These are phyloP conservation scores for Filobasidium uniguttulatum DNA, from an alignment of 1,284 basidiomycete genomes.

Conservation along the genomic window DNA sequence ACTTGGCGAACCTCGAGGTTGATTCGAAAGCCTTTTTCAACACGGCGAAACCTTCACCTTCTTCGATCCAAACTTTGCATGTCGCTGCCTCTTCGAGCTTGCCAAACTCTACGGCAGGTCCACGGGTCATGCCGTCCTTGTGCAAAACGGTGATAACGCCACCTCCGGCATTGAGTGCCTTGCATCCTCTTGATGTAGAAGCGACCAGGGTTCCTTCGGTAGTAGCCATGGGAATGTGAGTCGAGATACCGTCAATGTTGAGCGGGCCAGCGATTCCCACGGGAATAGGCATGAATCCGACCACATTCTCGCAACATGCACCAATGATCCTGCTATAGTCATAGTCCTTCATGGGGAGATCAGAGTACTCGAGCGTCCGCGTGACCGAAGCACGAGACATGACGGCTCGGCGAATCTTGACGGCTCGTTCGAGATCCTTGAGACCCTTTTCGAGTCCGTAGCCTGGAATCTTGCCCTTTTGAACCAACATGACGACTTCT, in stretches of 20 bases:
- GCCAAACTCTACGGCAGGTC: slow-evolving; percentile 94
- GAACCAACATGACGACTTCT: slow-evolving; percentile 75
- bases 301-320: slow-evolving; percentile 98
- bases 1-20: slow-evolving; percentile 76
- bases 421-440: slow-evolving; percentile 74
- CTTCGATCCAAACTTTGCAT: slow-evolving; percentile 81
- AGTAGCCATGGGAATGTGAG: slow-evolving; percentile 97
- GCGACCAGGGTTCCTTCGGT: slow-evolving; percentile 97
- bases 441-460: slow-evolving; percentile 91
- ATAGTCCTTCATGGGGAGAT: slow-evolving; percentile 72
- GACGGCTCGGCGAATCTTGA: slow-evolving; percentile 71
- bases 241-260: slow-evolving; percentile 69
- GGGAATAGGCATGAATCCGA: slow-evolving; percentile 92
- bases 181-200: slow-evolving; percentile 92
- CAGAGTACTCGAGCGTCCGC: slow-evolving; percentile 69
- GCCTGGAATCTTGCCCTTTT: slow-evolving; percentile 83
- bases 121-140: slow-evolving; percentile 94
- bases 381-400: slow-evolving; percentile 81
- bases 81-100: slow-evolving; percentile 61
- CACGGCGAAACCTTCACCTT: slow-evolving; percentile 59
- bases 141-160: slow-evolving; percentile 90
- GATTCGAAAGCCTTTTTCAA: slow-evolving; percentile 84
- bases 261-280: slow-evolving; percentile 95
- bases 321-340: slow-evolving; percentile 91
- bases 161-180: slow-evolving; percentile 89